These are phyloP conservation scores for Terana coerulea DNA, from an alignment of 768 basidiomycete species.

Conservation along the genomic window DNA sequence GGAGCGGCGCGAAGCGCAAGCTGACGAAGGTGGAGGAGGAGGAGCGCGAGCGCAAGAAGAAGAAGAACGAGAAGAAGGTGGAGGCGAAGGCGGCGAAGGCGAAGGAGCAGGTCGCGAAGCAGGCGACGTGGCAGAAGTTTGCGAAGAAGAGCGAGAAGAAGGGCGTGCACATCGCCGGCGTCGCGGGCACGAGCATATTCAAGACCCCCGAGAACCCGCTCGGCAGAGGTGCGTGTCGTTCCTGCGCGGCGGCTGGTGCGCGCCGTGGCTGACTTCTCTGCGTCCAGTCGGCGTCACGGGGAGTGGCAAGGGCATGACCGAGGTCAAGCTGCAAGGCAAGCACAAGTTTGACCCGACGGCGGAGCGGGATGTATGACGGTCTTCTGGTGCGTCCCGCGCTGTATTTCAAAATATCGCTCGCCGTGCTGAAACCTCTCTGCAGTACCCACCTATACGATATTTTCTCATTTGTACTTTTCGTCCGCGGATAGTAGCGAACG, in stretches of 20 bases:
- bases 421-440: too few relatives aligned
- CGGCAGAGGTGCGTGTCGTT: conserved; percentile 63
- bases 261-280: conserved; percentile 6
- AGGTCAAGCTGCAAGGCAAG: conserved; percentile 60
- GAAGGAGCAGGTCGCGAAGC: conserved; percentile 81
- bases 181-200: conserved; percentile 88
- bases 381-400: not conserved
- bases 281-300: conserved; percentile 83
- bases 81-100: conserved; percentile 82
- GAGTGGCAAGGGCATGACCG: conserved; percentile 87
- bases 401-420: not conserved
- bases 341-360: conserved; percentile 58
- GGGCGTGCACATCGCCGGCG: conserved; percentile 85
- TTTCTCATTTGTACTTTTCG: not conserved
- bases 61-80: conserved; percentile 92
- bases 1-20: conserved; percentile 69
- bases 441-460: conserved; percentile 1
- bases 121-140: conserved; percentile 91
- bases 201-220: conserved; percentile 91
- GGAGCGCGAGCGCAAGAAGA: conserved; percentile 85
- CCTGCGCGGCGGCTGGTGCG: not conserved
- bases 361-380: conserved; percentile 2
- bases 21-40: conserved; percentile 77
- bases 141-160: conserved; percentile 94
- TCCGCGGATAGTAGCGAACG: conserved; percentile 2